A percentile compares a stretch with the other conserved stretches of the same genome.
Conservation (phyloP, 768 basidiomycete species). For the Suillus lakei region DNA sequence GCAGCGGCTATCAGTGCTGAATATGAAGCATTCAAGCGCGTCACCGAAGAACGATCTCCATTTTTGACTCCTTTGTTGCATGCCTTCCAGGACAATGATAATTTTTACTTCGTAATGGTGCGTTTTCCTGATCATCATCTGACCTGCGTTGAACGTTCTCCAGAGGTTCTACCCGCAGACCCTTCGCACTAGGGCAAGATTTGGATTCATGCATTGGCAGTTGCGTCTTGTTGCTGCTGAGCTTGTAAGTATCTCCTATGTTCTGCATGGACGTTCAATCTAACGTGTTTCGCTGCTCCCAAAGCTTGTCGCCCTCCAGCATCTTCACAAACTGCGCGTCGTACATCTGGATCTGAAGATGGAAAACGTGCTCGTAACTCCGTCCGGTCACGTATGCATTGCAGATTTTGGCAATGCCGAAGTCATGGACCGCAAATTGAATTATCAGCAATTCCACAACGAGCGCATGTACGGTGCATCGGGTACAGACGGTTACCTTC, state of each 20-base stretch:
- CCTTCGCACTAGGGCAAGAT: slow-evolving; percentile 10
- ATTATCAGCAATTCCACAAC: slow-evolving; percentile 9
- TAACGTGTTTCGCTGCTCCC: not conserved
- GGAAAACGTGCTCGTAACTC: slow-evolving; percentile 53
- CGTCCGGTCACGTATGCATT: slow-evolving; percentile 18
- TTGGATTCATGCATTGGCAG: slow-evolving; percentile 14
- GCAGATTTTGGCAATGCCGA: slow-evolving; percentile 23
- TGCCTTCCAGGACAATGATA: slow-evolving; percentile 14
- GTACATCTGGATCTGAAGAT: slow-evolving; percentile 57
- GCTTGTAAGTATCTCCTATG: slow-evolving; percentile 11
- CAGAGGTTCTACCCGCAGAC: slow-evolving; percentile 18
- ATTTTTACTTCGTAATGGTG: slow-evolving; percentile 22
- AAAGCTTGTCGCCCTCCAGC: slow-evolving; percentile 17
- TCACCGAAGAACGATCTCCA: slow-evolving; percentile 8
- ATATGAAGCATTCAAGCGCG: slow-evolving; percentile 4
- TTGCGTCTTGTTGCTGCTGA: slow-evolving; percentile 20
- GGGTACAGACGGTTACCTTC: slow-evolving; percentile 51
- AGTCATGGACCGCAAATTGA: slow-evolving; percentile 12
- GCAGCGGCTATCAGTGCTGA: not conserved
- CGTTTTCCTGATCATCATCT: not conserved
- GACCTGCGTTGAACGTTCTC: not conserved
- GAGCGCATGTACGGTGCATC: slow-evolving; percentile 4
- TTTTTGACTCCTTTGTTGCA: slow-evolving; percentile 18
- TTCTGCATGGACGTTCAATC: not conserved
- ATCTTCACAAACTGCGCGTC: slow-evolving; percentile 29